phyloP scores from a whole-genome alignment of 2,329 filamentous ascomycete genomes.

The Calonectria hawksworthii region DNA sequence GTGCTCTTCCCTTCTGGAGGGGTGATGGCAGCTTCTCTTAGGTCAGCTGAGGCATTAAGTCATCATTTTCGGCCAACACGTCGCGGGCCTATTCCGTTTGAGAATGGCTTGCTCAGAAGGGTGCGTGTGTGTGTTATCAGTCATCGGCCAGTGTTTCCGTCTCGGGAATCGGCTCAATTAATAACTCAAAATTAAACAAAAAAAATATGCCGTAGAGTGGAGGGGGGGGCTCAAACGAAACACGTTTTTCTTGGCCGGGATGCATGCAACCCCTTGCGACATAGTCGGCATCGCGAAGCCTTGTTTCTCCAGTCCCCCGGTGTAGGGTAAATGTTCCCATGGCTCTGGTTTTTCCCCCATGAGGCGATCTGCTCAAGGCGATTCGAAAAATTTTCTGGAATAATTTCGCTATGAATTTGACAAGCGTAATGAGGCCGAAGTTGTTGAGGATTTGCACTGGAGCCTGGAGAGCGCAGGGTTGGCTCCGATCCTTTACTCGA shows the following conservation, averaged over 20 bases:
- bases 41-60: constrained; percentile 15
- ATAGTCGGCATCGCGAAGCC: background rate
- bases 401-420: background rate
- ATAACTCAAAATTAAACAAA: background rate
- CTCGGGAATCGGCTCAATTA: background rate
- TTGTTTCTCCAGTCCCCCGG: background rate
- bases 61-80: background rate
- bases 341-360: background rate
- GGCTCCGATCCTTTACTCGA: background rate
- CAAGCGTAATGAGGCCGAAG: background rate
- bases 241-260: background rate
- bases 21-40: background rate
- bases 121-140: background rate
- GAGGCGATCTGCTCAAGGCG: background rate
- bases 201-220: background rate
- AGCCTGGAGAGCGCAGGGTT: background rate
- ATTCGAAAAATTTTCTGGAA: background rate
- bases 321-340: background rate
- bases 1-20: too few relatives aligned
- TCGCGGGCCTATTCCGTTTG: constrained; percentile 20
- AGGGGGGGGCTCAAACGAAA: background rate
- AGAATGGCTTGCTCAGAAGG: background rate
- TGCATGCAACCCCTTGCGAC: background rate
- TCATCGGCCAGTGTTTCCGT: constrained; percentile 1
- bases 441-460: background rate